Percentiles rank a stretch among this genome's conserved stretches.
Conservation (phyloP, 2,329 filamentous ascomycete genomes). For the Penicillium sp. region DNA sequence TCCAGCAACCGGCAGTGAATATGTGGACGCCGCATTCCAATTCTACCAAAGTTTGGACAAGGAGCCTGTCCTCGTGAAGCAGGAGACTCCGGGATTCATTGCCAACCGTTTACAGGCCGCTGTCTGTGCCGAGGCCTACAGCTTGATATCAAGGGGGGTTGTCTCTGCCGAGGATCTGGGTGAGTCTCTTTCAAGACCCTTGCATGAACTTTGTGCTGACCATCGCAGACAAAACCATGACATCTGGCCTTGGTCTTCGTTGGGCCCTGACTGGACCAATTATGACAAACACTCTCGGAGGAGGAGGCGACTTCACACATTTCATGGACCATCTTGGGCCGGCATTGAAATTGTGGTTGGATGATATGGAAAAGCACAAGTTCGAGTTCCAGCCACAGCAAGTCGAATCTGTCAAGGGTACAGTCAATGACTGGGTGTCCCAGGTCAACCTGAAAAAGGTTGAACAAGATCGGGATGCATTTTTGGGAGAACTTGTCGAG, state of each 20-base stretch:
- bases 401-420: conserved; percentile 1
- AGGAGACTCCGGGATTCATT: conserved; percentile 47
- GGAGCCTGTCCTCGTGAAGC: conserved; percentile 41
- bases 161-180: conserved; percentile 19
- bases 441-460: conserved; percentile 4
- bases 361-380: conserved; percentile 14
- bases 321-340: conserved; percentile 18
- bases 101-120: conserved; percentile 50
- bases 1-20: conserved; percentile 25
- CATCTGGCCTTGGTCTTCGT: conserved; percentile 18
- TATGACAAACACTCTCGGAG: conserved; percentile 17
- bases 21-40: background rate
- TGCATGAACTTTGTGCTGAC: background rate
- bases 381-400: conserved; percentile 3
- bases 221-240: conserved; percentile 13
- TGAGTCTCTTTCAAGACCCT: background rate
- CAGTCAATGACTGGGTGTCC: conserved; percentile 5
- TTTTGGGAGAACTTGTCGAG: background rate
- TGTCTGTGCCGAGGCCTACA: conserved; percentile 39
- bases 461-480: background rate
- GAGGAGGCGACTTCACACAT: conserved; percentile 16
- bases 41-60: conserved; percentile 47
- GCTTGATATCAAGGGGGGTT: conserved; percentile 36
- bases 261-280: conserved; percentile 18
- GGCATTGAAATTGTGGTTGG: conserved; percentile 14